Base-by-base conservation (phyloP, 2,329 filamentous ascomycete genomes). In the Nectriaceae sp. region DNA sequence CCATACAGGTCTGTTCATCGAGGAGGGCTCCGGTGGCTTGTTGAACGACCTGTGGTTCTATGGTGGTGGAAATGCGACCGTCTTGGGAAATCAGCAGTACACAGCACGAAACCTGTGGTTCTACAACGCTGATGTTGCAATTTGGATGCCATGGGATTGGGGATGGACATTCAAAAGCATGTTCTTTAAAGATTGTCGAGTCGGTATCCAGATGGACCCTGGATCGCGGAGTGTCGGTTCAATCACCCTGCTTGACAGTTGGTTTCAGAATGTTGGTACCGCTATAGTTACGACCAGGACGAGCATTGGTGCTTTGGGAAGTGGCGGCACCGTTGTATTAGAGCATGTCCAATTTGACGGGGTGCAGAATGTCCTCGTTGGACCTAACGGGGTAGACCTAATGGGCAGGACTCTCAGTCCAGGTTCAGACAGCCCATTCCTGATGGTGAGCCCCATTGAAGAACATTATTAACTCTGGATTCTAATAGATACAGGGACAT, bases 141-240 rank as follows among this genome's bases (percentile, higher is more conserved):
- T 90, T 49, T 80, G 78, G 65, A 84, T 89, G 73, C 79, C 86
- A 53, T 90, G 87, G 87, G 82, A 87, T 65, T 90, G 87, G 88
- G 80, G 83, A 2, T 90, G 85, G 84, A 85, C 83, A 4, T 88
- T 88, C 73, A 87, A 88, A 68, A 82, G 79, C 19, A 64, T 88
- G 18, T 73, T 69, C 21, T 80, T 89, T 66, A 77, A 82, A 61
- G 76, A 86, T 62, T 88, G 84, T 62, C 71, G 72, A 10, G 74
- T 88, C 24, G 88, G 85, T 11, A 74, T 90, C 48, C 84, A 89
- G 63, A 85, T 90, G 76, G 77, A 75, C 42, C 70, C 72, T 43
- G 72, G 83, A 58, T 55, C 60, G 3, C 42, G 54, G 13, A 80
- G 79, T 11, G 87, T 92, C 21, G 88, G 89, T 31, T 93, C 89